These are phyloP conservation scores for Entonaema liquescens DNA, from an alignment of 495 filamentous ascomycete genomes.

Conservation along the genomic window DNA sequence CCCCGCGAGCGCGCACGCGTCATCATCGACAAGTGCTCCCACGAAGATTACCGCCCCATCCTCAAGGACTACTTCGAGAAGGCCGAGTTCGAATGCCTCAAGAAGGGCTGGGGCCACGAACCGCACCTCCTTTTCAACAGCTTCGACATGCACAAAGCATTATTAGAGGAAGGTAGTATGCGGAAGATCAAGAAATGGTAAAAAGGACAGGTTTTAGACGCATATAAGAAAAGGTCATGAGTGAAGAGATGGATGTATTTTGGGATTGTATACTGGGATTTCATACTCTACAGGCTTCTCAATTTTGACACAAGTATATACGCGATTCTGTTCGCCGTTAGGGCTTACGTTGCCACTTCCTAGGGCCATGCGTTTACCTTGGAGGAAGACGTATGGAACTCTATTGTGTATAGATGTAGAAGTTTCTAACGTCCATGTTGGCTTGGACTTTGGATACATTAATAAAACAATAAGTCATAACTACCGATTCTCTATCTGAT, in stretches of 20 bases:
- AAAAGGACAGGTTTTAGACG: not conserved
- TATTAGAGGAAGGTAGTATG: constrained; percentile 86
- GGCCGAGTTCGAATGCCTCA: constrained; percentile 86
- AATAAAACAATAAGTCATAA: not conserved
- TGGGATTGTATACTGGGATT: not conserved
- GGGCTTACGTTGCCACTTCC: not conserved
- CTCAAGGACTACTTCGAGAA: constrained; percentile 85
- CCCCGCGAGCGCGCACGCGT: constrained; percentile 84
- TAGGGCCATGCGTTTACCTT: not conserved
- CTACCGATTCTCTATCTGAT: no score
- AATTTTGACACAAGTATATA: not conserved
- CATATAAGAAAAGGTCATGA: not conserved
- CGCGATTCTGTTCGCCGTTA: not conserved
- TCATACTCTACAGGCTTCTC: not conserved
- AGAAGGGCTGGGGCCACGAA: constrained; percentile 90
- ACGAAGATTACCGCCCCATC: constrained; percentile 85
- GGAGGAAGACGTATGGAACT: not conserved
- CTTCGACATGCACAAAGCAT: constrained; percentile 89
- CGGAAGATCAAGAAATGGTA: constrained; percentile 68
- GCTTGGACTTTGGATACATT: not conserved
- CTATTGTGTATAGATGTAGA: not conserved
- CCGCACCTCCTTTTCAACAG: constrained; percentile 84
- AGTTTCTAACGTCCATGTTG: not conserved
- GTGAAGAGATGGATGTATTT: not conserved
- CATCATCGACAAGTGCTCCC: constrained; percentile 89